phyloP scores from a whole-genome alignment of 371 early-diverging fungal species.

The Furculomyces boomerangus region DNA sequence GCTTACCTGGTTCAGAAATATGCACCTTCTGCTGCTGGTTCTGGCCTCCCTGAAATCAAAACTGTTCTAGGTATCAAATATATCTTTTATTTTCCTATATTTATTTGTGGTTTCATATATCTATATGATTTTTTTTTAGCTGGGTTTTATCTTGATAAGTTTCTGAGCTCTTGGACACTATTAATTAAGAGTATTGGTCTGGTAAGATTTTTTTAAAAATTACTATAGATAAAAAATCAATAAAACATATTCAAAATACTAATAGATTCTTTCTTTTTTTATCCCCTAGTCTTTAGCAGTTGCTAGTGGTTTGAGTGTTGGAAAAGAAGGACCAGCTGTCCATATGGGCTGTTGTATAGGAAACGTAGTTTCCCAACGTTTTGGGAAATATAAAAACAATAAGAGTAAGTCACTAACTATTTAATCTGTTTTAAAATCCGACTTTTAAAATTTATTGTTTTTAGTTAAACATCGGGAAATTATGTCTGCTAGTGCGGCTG shows the following conservation, averaged over 20 bases:
- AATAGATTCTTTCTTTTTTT: constrained; percentile 16
- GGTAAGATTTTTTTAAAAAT: constrained; percentile 10
- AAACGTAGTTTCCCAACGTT: constrained; percentile 59
- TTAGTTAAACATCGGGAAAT: constrained; percentile 53
- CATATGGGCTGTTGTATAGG: constrained; percentile 84
- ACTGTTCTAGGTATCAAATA: constrained; percentile 46
- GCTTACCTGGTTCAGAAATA: constrained; percentile 18
- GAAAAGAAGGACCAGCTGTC: constrained; percentile 92
- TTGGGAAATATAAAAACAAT: constrained; percentile 63
- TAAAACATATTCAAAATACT: neutral
- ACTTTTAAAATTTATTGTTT: neutral
- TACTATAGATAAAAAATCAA: neutral
- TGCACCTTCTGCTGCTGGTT: constrained; percentile 58
- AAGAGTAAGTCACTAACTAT: constrained; percentile 33
- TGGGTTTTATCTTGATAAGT: constrained; percentile 81
- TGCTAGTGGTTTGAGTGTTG: constrained; percentile 64
- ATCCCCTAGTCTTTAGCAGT: constrained; percentile 40
- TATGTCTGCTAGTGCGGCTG: constrained; percentile 69
- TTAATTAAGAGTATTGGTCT: constrained; percentile 73
- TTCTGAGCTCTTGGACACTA: constrained; percentile 68
- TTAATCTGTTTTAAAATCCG: neutral
- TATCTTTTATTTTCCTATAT: neutral
- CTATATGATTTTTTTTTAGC: neutral
- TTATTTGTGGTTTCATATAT: neutral
- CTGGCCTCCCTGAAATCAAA: constrained; percentile 90